These are phyloP conservation scores for Solanum chacoense DNA, from an alignment of 305 asterid genomes.

Conservation along the genomic window DNA sequence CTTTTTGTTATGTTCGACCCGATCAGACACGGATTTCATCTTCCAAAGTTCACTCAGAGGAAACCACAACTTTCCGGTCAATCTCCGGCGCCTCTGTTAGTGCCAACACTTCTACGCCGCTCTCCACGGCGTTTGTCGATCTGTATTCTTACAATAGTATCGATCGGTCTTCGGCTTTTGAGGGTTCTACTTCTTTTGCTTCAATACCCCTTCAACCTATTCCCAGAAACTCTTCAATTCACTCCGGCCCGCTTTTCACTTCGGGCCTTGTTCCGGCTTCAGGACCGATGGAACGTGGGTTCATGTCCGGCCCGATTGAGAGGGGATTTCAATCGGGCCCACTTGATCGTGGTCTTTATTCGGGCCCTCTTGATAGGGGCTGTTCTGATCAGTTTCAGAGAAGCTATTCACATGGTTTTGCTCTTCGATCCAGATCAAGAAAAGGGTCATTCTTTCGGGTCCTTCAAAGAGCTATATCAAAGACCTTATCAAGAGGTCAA, in stretches of 20 bases:
- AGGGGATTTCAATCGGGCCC: conserved; percentile 85
- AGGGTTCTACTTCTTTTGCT: conserved; percentile 79
- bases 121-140: conserved; percentile 64
- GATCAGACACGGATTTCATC: conserved; percentile 37
- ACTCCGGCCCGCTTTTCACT: conserved; percentile 48
- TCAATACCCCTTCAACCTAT: conserved; percentile 80
- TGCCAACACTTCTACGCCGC: conserved; percentile 91
- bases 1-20: conserved; percentile 82
- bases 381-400: conserved; percentile 49
- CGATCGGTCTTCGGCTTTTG: conserved; percentile 73
- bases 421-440: conserved; percentile 44
- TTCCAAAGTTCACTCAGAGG: conserved; percentile 62
- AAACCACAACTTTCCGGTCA: conserved; percentile 41
- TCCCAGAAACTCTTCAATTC: conserved; percentile 41
- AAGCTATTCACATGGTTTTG: conserved; percentile 75
- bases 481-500: conserved; percentile 59
- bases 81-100: conserved; percentile 92
- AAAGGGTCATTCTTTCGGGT: conserved; percentile 52
- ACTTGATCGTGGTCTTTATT: conserved; percentile 54
- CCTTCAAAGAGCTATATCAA: conserved; percentile 58
- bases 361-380: conserved; percentile 69
- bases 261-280: conserved; percentile 36
- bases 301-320: conserved; percentile 86
- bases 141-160: conserved; percentile 39
- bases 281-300: conserved; percentile 56